Evolutionary conservation across 225 moss, liverwort and hornwort genomes (phyloP), one percentile per base, ranked within the genome.

Genomic region (Antitrichia curtipendula): DNA sequence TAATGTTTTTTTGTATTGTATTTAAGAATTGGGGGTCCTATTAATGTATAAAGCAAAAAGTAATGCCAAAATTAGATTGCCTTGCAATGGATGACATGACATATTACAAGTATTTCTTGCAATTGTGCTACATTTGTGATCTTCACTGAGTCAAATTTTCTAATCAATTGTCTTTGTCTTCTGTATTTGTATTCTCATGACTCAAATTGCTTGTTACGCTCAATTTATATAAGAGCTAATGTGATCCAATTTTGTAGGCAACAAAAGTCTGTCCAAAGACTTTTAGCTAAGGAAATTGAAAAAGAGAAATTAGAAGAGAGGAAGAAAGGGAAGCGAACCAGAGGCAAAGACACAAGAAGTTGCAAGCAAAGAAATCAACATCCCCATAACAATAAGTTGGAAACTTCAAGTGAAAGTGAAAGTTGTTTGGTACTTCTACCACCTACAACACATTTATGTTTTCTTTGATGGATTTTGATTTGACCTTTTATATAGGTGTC

Each of bases 261-360:
- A 49, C 90, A 93, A 70, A 91, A 89, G 86, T 49, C 49, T 19
- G 57, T 85, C 47, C 87, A 92, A 82, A 84, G 59, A 49, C 65
- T 91, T 12, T 74, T 88, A 57, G 57, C 57, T 10, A 87, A 90
- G 12, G 90, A 92, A 75, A 32, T 87, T 78, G 43, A 60, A 24
- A 87, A 90, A 52, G 83, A 91, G 15, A 89, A 92, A 89, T 43
- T 88, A 60, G 91, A 90, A 2, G 84, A 88, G 66, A 88, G 8
- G 29, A 87, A 91, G 68, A 92, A 82, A 78, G 32, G 24, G 25
- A 88, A 78, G 75, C 75, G 52, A 82, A 79, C 45, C 7, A 68
- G 13, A 81, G 72, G 56, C 2, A 84, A 16, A 85, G 75, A 73
- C 18, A 79, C 49, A 47, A 87, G 87, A 86, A 70, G 45, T 70